Evolutionary conservation across 441 rosid species (phyloP).

Genomic region (Daphne laureola): DNA sequence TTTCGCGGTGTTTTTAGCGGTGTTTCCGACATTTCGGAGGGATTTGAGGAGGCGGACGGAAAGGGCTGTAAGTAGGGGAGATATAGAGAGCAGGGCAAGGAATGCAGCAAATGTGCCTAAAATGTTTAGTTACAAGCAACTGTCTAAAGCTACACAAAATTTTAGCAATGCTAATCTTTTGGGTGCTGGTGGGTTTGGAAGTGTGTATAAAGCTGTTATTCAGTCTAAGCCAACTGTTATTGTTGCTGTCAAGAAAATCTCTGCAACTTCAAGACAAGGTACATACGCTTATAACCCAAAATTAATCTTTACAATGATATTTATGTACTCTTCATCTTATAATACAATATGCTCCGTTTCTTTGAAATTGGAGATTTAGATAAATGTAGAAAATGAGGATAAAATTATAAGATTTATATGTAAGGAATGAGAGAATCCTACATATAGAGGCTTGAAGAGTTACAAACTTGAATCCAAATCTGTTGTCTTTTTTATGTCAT

Average conservation of each 20-base stretch:
- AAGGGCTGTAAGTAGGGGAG: constrained; percentile 3
- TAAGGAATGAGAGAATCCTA: too few relatives aligned
- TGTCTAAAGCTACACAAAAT: constrained; percentile 27
- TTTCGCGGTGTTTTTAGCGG: not conserved
- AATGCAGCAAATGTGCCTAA: constrained; percentile 23
- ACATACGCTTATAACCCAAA: too few relatives aligned
- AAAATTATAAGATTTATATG: too few relatives aligned
- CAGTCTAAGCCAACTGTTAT: constrained; percentile 14
- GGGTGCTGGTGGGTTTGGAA: constrained; percentile 37
- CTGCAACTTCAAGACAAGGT: constrained; percentile 34
- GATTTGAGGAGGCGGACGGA: constrained; percentile 1
- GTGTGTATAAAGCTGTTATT: constrained; percentile 29
- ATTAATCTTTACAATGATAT: too few relatives aligned
- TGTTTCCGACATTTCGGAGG: constrained; percentile 4
- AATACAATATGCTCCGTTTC: too few relatives aligned
- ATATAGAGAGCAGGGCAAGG: constrained; percentile 20
- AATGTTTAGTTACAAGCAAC: constrained; percentile 24
- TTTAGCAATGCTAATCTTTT: constrained; percentile 30
- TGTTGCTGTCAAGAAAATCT: constrained; percentile 34
- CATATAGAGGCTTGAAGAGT: too few relatives aligned
- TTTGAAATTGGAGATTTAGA: too few relatives aligned
- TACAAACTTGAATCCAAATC: too few relatives aligned
- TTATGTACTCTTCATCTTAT: too few relatives aligned
- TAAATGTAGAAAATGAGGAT: too few relatives aligned
- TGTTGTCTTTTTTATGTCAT: too few relatives aligned